Conservation (phyloP, 768 basidiomycete species). For the Russula abietina region DNA sequence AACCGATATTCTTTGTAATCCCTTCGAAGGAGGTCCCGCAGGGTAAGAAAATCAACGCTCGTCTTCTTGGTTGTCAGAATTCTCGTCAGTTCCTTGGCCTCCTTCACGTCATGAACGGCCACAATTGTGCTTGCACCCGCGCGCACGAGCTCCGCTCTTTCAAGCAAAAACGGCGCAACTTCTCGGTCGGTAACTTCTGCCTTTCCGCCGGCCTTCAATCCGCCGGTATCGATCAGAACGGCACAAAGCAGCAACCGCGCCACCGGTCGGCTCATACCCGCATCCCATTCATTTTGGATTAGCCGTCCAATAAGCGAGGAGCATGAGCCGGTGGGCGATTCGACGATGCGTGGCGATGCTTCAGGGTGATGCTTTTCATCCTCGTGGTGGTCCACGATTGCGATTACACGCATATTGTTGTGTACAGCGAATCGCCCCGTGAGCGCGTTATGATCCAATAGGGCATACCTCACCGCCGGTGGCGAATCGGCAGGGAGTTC, state of each 20-base stretch:
- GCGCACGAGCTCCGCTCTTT: constrained; percentile 44
- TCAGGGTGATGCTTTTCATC: constrained; percentile 69
- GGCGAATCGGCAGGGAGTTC: constrained; percentile 44
- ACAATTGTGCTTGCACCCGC: constrained; percentile 22
- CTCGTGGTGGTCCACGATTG: constrained; percentile 86
- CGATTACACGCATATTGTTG: constrained; percentile 43
- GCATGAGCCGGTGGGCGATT: constrained; percentile 68
- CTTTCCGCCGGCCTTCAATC: constrained; percentile 73
- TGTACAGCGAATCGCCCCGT: constrained; percentile 35
- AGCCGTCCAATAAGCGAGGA: constrained; percentile 53
- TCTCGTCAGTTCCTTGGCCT: constrained; percentile 45
- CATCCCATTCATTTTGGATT: constrained; percentile 22
- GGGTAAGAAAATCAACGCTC: constrained; percentile 59
- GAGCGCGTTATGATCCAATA: constrained; percentile 90
- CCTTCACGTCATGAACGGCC: constrained; percentile 36
- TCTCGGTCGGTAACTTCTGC: constrained; percentile 57
- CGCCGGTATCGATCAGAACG: constrained; percentile 82
- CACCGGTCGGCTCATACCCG: constrained; percentile 23
- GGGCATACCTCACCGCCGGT: constrained; percentile 51
- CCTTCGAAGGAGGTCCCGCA: constrained; percentile 77
- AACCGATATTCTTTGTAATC: constrained; percentile 89
- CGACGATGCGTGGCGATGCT: constrained; percentile 62
- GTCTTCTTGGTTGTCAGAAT: constrained; percentile 53
- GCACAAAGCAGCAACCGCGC: constrained; percentile 44
- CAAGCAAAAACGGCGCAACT: constrained; percentile 59